Evolutionary conservation across 2,329 filamentous ascomycete genomes (phyloP).

Genomic region (Colletotrichum godetiae): DNA sequence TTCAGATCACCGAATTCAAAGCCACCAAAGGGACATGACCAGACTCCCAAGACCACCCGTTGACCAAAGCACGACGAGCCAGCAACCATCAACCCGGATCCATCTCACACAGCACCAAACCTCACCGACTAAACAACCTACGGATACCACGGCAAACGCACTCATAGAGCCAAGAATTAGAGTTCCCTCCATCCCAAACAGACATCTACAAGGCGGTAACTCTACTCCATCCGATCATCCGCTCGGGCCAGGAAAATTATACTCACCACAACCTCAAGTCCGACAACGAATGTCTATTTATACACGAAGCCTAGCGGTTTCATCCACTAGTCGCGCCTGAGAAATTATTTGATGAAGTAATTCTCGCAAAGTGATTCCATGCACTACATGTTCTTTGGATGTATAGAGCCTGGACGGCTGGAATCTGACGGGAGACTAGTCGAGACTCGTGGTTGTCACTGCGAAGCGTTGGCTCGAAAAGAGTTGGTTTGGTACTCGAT

Average conservation of each 20-base stretch:
- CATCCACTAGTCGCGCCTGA: too few relatives aligned
- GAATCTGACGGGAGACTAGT: conserved; percentile 21
- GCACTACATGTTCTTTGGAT: too few relatives aligned
- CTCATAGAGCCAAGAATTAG: background rate
- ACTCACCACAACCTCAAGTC: background rate
- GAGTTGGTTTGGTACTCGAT: background rate
- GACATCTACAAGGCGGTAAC: background rate
- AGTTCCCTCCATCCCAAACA: background rate
- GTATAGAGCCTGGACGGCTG: too few relatives aligned
- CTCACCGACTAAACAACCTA: background rate
- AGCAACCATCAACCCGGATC: background rate
- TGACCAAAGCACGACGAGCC: background rate
- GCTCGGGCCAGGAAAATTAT: background rate
- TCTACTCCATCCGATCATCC: background rate
- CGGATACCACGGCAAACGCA: too few relatives aligned
- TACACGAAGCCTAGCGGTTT: background rate
- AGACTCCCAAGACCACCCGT: too few relatives aligned
- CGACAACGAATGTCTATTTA: background rate
- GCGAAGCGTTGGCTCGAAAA: background rate
- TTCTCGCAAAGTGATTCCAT: background rate
- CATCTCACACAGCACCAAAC: background rate
- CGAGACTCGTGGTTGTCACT: background rate
- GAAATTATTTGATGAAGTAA: background rate
- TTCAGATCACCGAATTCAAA: background rate
- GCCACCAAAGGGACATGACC: background rate